Percentiles rank a stretch among this genome's conserved stretches.
phyloP scores from a whole-genome alignment of 352 stramenopile species.

The Chrysophaeum taylorii region DNA sequence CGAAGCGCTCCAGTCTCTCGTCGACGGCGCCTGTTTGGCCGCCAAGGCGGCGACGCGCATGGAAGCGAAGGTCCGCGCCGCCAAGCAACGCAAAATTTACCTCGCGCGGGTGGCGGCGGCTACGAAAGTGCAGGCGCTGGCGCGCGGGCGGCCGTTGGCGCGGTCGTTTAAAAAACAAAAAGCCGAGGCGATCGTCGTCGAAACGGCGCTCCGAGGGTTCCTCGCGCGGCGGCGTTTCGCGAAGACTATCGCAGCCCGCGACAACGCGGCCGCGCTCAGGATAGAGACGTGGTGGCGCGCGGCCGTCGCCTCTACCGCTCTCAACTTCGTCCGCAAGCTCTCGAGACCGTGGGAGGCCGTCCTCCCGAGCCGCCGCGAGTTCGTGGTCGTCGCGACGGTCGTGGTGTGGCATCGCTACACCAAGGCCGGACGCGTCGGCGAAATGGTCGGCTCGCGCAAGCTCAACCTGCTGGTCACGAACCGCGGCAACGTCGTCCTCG shows the following conservation, averaged over 20 bases:
- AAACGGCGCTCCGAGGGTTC: background rate
- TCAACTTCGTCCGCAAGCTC: background rate
- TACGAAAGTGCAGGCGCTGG: background rate
- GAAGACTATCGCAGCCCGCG: background rate
- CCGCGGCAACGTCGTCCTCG: background rate
- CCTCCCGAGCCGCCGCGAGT: background rate
- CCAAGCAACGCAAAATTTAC: background rate
- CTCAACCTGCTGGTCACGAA: background rate
- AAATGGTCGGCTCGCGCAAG: conserved; percentile 1
- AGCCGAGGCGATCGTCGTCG: background rate
- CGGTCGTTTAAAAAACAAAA: background rate
- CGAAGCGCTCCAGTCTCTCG: background rate
- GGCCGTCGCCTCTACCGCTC: background rate
- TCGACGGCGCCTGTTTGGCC: background rate
- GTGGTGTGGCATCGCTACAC: background rate
- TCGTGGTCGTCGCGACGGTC: background rate
- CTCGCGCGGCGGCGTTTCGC: background rate
- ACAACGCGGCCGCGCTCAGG: background rate
- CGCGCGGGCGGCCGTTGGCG: background rate
- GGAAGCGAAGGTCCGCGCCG: background rate
- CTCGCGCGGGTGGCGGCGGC: background rate
- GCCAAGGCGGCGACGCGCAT: background rate
- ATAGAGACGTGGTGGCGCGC: background rate
- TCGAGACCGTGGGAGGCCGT: background rate
- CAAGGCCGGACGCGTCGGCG: background rate